Percentiles rank a stretch among this genome's conserved stretches.
These are phyloP conservation scores for Croton setiger DNA, from an alignment of 441 rosid species.

Conservation along the genomic window DNA sequence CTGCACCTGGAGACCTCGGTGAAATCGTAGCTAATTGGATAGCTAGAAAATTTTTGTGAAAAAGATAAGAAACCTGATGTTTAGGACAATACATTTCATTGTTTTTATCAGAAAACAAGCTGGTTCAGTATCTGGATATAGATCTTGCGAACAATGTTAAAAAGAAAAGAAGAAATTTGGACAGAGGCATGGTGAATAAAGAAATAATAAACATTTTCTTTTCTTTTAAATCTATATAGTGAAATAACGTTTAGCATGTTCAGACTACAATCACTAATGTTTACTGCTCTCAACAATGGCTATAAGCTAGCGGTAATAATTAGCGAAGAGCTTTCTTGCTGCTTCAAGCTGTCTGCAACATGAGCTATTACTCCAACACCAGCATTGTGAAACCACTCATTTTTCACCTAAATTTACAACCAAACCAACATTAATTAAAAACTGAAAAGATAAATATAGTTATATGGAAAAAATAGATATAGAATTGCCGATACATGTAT, in stretches of 20 bases:
- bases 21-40: too few species aligned
- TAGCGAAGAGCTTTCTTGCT: slow-evolving; percentile 52
- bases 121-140: background rate
- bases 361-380: slow-evolving; percentile 90
- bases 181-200: background rate
- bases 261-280: slow-evolving; percentile 10
- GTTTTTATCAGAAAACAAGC: too few species aligned
- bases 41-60: too few species aligned
- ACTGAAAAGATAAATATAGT: background rate
- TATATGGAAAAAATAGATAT: background rate
- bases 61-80: too few species aligned
- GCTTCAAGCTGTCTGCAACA: slow-evolving; percentile 88
- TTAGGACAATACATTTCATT: too few species aligned
- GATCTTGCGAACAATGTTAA: background rate
- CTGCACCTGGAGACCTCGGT: too few species aligned
- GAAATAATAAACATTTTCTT: background rate
- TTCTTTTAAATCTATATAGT: background rate
- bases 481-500: slow-evolving; percentile 50
- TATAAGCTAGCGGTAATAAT: slow-evolving; percentile 67
- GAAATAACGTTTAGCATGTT: slow-evolving; percentile 8
- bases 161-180: background rate
- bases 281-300: slow-evolving; percentile 12
- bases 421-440: background rate
- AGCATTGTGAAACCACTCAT: slow-evolving; percentile 80
- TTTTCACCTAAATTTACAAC: slow-evolving; percentile 60